Percentiles rank a stretch among this genome's conserved stretches.
Evolutionary conservation across 768 basidiomycete species (phyloP).

Genomic region (Auriculariales sp.): DNA sequence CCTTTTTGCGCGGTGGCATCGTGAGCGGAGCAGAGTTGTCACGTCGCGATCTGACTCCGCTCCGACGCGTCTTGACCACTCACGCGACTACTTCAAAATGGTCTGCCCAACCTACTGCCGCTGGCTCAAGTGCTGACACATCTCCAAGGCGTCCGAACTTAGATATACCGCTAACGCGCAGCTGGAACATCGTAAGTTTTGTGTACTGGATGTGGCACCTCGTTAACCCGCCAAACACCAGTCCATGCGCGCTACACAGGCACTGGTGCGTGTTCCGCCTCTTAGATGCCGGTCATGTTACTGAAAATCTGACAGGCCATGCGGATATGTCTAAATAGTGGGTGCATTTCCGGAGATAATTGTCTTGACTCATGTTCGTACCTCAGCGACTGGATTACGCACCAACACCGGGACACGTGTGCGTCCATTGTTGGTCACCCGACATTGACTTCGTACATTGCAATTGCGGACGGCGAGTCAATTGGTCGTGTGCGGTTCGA

Average conservation of each 20-base stretch:
- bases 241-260: constrained; percentile 95
- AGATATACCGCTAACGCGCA: constrained; percentile 95
- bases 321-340: constrained; percentile 95
- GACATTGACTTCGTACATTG: constrained; percentile 69
- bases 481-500: constrained; percentile 82
- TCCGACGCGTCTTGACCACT: neutral
- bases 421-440: constrained; percentile 88
- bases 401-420: constrained; percentile 93
- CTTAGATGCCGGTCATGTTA: neutral
- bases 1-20: constrained; percentile 1
- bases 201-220: constrained; percentile 3
- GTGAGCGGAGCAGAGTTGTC: no score
- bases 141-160: constrained; percentile 66
- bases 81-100: no score
- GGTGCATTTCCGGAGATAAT: neutral
- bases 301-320: constrained; percentile 43
- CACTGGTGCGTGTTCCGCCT: constrained; percentile 46
- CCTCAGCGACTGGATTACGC: constrained; percentile 87
- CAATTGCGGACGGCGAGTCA: constrained; percentile 91
- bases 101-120: no score
- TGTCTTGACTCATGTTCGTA: neutral
- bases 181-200: constrained; percentile 71
- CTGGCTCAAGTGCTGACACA: no score
- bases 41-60: neutral
- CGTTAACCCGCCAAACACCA: constrained; percentile 18